phyloP scores from a whole-genome alignment of 768 basidiomycete genomes.

The Cantharellus anzutake region DNA sequence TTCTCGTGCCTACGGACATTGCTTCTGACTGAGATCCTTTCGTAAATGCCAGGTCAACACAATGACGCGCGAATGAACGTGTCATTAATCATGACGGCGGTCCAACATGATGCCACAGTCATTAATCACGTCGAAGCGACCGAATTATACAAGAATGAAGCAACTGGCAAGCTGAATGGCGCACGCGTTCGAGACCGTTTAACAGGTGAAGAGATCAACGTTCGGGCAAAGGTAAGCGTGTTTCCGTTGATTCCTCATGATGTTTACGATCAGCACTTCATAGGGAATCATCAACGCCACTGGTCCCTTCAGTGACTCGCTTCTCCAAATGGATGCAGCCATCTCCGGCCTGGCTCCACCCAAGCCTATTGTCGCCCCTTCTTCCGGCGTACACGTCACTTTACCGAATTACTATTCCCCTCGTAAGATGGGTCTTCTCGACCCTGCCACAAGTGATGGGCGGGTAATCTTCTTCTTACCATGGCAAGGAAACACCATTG shows the following conservation, averaged over 20 bases:
- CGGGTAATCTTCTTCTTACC: slow-evolving; percentile 98
- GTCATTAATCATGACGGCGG: slow-evolving; percentile 84
- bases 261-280: neutral
- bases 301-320: slow-evolving; percentile 77
- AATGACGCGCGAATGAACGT: slow-evolving; percentile 99
- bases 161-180: slow-evolving; percentile 44
- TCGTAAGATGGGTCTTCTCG: slow-evolving; percentile 83
- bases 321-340: slow-evolving; percentile 55
- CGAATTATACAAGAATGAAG: slow-evolving; percentile 38
- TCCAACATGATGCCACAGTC: slow-evolving; percentile 72
- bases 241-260: neutral
- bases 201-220: slow-evolving; percentile 63
- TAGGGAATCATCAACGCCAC: slow-evolving; percentile 93
- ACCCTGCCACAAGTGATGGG: slow-evolving; percentile 88
- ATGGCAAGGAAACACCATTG: slow-evolving; percentile 96
- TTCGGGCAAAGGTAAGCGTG: slow-evolving; percentile 49
- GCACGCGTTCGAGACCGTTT: slow-evolving; percentile 65
- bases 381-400: slow-evolving; percentile 88
- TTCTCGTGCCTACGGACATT: neutral
- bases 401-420: slow-evolving; percentile 96
- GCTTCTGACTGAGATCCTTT: neutral
- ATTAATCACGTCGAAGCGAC: slow-evolving; percentile 85
- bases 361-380: slow-evolving; percentile 81
- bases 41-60: slow-evolving; percentile 53
- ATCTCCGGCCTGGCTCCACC: neutral